These are phyloP conservation scores for Zanthoxylum bungeanum DNA, from an alignment of 345 rosid genomes.

Conservation along the genomic window DNA sequence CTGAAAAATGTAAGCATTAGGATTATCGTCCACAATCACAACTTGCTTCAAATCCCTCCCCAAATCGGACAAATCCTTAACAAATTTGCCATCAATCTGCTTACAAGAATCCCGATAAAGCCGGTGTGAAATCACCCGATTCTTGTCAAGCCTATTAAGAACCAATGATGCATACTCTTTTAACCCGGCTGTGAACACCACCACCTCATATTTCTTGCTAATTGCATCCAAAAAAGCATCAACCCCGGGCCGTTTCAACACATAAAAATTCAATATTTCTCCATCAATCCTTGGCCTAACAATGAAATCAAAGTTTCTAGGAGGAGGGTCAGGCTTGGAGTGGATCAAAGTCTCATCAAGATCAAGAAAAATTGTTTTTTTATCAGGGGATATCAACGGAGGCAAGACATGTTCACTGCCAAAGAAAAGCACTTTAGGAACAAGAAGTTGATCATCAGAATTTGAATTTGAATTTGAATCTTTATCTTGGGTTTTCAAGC, in stretches of 20 bases:
- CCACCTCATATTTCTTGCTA: conserved; percentile 59
- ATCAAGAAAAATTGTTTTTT: conserved; percentile 76
- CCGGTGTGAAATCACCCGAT: conserved; percentile 58
- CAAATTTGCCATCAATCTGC: conserved; percentile 62
- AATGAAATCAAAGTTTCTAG: conserved; percentile 50
- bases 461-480: background rate
- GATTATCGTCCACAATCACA: conserved; percentile 87
- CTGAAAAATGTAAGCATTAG: conserved; percentile 61
- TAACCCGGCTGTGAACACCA: conserved; percentile 88
- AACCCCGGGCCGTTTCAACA: conserved; percentile 84
- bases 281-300: conserved; percentile 73
- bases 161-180: conserved; percentile 74
- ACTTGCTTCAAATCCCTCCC: conserved; percentile 59
- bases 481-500: conserved; percentile 32
- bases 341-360: conserved; percentile 89
- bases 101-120: conserved; percentile 71
- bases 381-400: conserved; percentile 25
- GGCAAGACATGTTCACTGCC: conserved; percentile 37
- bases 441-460: background rate
- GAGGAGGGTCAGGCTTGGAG: conserved; percentile 73
- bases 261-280: conserved; percentile 56
- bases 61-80: conserved; percentile 68
- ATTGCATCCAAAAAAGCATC: conserved; percentile 57
- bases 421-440: conserved; percentile 32
- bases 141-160: conserved; percentile 56